Percentiles rank a stretch among this genome's conserved stretches.
phyloP scores from a whole-genome alignment of 1,139 yeast species.

The Geotrichum carabidarum region DNA sequence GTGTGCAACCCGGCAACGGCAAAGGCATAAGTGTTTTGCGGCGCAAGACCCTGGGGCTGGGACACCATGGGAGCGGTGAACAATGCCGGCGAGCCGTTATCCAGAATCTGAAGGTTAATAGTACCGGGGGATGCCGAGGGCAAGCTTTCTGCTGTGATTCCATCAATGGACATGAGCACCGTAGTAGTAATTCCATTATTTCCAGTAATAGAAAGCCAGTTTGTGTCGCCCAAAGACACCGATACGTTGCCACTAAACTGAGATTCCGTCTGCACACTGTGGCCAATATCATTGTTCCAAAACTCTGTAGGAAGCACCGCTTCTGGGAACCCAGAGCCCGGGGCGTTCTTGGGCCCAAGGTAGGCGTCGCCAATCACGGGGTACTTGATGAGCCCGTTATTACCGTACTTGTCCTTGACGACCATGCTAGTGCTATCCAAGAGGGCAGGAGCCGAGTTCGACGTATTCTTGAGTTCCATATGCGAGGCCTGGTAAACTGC shows the following conservation, averaged over 20 bases:
- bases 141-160: constrained; percentile 14
- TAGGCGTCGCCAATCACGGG: constrained; percentile 14
- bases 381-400: constrained; percentile 9
- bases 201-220: constrained; percentile 15
- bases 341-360: constrained; percentile 9
- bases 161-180: constrained; percentile 16
- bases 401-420: constrained; percentile 3
- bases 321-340: constrained; percentile 1
- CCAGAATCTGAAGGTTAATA: constrained; percentile 11
- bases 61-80: constrained; percentile 15
- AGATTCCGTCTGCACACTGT: constrained; percentile 3
- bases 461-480: constrained; percentile 12
- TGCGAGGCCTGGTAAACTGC: constrained; percentile 18
- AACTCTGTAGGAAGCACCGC: constrained; percentile 5
- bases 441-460: constrained; percentile 4
- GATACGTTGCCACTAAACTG: constrained; percentile 19
- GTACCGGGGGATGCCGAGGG: constrained; percentile 18
- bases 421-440: constrained; percentile 3
- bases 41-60: neutral
- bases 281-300: constrained; percentile 11
- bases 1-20: constrained; percentile 17
- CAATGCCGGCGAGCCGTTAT: constrained; percentile 16
- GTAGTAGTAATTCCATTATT: constrained; percentile 14
- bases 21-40: constrained; percentile 14
- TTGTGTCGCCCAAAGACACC: constrained; percentile 14